These are phyloP conservation scores for Hypoxylon lienhwacheense DNA, from an alignment of 495 filamentous ascomycete genomes.

Conservation along the genomic window DNA sequence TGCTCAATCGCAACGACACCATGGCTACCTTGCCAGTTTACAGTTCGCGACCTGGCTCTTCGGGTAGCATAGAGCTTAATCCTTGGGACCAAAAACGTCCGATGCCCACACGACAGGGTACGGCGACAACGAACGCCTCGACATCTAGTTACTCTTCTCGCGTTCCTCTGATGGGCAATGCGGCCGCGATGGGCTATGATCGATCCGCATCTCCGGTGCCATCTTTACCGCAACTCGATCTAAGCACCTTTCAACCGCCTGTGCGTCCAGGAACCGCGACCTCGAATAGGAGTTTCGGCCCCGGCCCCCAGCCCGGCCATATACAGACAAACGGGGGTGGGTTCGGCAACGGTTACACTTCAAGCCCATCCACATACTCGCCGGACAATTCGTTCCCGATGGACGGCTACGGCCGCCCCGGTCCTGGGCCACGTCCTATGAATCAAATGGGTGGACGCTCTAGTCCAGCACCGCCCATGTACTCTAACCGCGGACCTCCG, in stretches of 20 bases:
- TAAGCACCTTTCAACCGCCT: slow-evolving; percentile 41
- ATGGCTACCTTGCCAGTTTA: slow-evolving; percentile 67
- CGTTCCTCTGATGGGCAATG: slow-evolving; percentile 59
- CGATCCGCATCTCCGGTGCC: slow-evolving; percentile 51
- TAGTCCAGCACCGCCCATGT: slow-evolving; percentile 45
- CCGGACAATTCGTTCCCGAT: slow-evolving; percentile 35
- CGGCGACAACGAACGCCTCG: slow-evolving; percentile 40
- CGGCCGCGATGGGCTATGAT: slow-evolving; percentile 62
- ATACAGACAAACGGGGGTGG: slow-evolving; percentile 30
- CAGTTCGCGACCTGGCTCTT: slow-evolving; percentile 57
- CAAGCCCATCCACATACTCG: slow-evolving; percentile 40
- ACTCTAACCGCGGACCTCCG: slow-evolving; percentile 37
- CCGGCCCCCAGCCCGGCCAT: slow-evolving; percentile 39
- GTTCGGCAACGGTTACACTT: slow-evolving; percentile 32
- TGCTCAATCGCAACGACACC: slow-evolving; percentile 66
- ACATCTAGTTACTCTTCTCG: slow-evolving; percentile 54
- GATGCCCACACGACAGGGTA: slow-evolving; percentile 40
- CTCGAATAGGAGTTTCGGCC: slow-evolving; percentile 49
- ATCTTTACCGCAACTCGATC: slow-evolving; percentile 44
- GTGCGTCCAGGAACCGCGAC: slow-evolving; percentile 37
- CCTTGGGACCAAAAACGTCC: slow-evolving; percentile 51
- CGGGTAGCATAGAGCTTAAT: slow-evolving; percentile 52
- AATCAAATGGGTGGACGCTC: slow-evolving; percentile 39
- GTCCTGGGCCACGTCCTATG: slow-evolving; percentile 26
- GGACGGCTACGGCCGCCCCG: slow-evolving; percentile 35